Base-by-base conservation (phyloP, 805 yeast species). In the Myxozyma melibiosi region DNA sequence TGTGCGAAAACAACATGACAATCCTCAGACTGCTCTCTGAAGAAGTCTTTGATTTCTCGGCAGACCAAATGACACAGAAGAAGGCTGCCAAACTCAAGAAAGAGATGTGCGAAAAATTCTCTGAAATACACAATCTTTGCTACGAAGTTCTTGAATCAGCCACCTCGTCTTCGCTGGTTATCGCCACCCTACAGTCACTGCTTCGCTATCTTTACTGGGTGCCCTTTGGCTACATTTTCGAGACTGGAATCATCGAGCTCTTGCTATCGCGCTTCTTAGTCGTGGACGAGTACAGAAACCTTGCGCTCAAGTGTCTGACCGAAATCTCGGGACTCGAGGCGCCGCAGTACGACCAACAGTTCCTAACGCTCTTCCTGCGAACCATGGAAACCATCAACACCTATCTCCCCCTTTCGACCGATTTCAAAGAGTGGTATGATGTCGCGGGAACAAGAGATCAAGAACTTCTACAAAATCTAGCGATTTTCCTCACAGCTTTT, bases 1-100 rank as follows among this genome's bases (percentile, higher is more conserved):
- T 94, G 51, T 94, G 99, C 76, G 99, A 94, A 73, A 94, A 94
- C 76, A 94, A 94, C 74, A 92, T 94, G 98, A 84, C 85, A 61
- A 91, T 94, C 58, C 79, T 94, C 70, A 87, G 86, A 67, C 78
- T 94, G 63, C 80, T 94, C 66, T 85, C 95, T 51, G 99, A 94
- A 75, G 99, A 94, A 74, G 95, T 94, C 18, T 94, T 92, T 71
- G 98, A 94, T 74, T 94, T 79, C 70, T 85, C 95, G n/a, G 89
- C 90, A 48, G 97, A 91, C 64, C 96, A 89, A 70, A 85, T 94
- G 88, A 94, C 99, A 42, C 97, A 90, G 73, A 96, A 96, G 4
- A 92, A 92, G 74, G 88, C 96, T 4, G 82, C 85, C 67, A 82
- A 83, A 58, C 81, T 94, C 71, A 94, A 90, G 72, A 77, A 81